Percentiles rank a stretch among this genome's conserved stretches.
Conservation (phyloP, 225 moss, liverwort and hornwort genomes). For the Ulota crispa region DNA sequence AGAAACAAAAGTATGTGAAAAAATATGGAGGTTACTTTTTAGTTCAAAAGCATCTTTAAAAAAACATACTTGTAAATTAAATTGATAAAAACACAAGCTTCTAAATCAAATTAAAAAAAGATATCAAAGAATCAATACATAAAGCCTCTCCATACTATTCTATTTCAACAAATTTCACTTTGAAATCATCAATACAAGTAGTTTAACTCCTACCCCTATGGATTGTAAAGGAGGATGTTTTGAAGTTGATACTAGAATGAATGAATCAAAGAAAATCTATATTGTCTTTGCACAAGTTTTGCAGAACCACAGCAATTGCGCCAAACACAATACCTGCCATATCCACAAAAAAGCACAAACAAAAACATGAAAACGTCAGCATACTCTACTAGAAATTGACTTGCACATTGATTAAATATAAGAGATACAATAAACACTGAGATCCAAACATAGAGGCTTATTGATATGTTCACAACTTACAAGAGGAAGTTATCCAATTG, state of each 20-base stretch:
- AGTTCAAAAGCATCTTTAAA: too few relatives aligned
- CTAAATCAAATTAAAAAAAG: too few relatives aligned
- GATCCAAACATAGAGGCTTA: neutral
- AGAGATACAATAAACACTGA: neutral
- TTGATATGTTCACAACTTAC: neutral
- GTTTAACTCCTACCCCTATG: too few relatives aligned
- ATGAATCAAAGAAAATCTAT: neutral
- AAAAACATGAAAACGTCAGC: neutral
- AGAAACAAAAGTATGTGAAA: too few relatives aligned
- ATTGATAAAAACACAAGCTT: too few relatives aligned
- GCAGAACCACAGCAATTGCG: neutral
- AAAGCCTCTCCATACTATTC: too few relatives aligned
- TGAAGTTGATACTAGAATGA: neutral
- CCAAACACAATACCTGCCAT: neutral
- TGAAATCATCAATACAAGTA: too few relatives aligned
- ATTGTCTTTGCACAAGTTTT: neutral
- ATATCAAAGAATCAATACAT: too few relatives aligned
- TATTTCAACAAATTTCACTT: too few relatives aligned
- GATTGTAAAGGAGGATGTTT: neutral
- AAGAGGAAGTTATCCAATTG: neutral
- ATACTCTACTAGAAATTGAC: neutral
- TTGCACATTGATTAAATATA: neutral
- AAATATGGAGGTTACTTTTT: too few relatives aligned
- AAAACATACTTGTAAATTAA: too few relatives aligned
- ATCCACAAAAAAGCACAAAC: slow-evolving; percentile 4